Evolutionary conservation across 2,329 filamentous ascomycete genomes (phyloP).

Genomic region (Helotiales sp.): DNA sequence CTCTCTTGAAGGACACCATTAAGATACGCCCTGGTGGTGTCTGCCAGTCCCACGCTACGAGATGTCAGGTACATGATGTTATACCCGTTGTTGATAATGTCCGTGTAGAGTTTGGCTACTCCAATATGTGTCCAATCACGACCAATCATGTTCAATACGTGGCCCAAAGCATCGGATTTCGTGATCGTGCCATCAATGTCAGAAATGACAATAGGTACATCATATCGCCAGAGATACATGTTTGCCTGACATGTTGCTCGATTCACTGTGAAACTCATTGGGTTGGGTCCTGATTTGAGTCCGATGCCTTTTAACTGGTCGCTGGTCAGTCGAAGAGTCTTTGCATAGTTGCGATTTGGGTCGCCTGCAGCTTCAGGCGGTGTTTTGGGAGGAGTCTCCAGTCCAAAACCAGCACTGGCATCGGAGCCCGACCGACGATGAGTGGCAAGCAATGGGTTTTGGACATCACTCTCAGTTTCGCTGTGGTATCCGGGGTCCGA

Average conservation of each 20-base stretch:
- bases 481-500: slow-evolving; percentile 96
- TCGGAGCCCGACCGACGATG: slow-evolving; percentile 68
- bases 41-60: slow-evolving; percentile 88
- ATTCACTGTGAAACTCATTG: slow-evolving; percentile 96
- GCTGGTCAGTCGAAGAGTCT: slow-evolving; percentile 91
- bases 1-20: slow-evolving; percentile 87
- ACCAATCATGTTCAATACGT: slow-evolving; percentile 94
- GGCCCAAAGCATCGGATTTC: slow-evolving; percentile 91
- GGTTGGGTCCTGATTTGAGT: slow-evolving; percentile 82
- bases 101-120: slow-evolving; percentile 94
- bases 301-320: slow-evolving; percentile 88
- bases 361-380: slow-evolving; percentile 67
- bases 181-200: slow-evolving; percentile 99
- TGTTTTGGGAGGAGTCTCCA: slow-evolving; percentile 66
- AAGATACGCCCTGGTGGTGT: slow-evolving; percentile 85
- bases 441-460: slow-evolving; percentile 43
- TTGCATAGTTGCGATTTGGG: slow-evolving; percentile 86
- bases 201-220: slow-evolving; percentile 93
- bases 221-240: slow-evolving; percentile 92
- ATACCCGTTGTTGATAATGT: slow-evolving; percentile 93
- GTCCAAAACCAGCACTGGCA: slow-evolving; percentile 43
- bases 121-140: slow-evolving; percentile 97
- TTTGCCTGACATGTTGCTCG: slow-evolving; percentile 86
- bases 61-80: slow-evolving; percentile 98
- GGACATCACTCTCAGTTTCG: slow-evolving; percentile 67